Conservation (phyloP, 1,139 yeast species). For the Yamadazyma dendronema region DNA sequence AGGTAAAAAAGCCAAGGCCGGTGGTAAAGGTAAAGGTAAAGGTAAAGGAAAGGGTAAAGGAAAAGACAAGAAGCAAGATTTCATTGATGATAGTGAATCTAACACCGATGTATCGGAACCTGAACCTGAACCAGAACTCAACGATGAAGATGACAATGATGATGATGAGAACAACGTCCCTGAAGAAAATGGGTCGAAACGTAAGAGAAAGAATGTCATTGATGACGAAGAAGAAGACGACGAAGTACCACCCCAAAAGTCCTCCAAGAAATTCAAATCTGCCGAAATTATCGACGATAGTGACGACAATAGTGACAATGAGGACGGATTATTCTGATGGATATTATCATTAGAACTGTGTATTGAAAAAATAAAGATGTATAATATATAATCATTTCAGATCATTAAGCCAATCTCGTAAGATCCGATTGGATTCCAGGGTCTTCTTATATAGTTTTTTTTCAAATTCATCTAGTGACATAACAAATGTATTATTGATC, state of each 20-base stretch:
- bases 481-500: slow-evolving; percentile 50
- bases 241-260: slow-evolving; percentile 16
- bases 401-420: slow-evolving; percentile 55
- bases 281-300: slow-evolving; percentile 37
- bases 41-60: slow-evolving; percentile 6
- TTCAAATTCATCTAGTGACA: slow-evolving; percentile 76
- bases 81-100: slow-evolving; percentile 30
- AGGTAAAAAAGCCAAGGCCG: slow-evolving; percentile 13
- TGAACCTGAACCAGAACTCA: slow-evolving; percentile 18
- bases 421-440: slow-evolving; percentile 59
- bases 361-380: too few relatives aligned
- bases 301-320: slow-evolving; percentile 12
- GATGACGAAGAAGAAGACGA: slow-evolving; percentile 22
- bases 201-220: slow-evolving; percentile 21
- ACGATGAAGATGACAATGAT: slow-evolving; percentile 19
- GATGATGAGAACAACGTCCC: slow-evolving; percentile 12
- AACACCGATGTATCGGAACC: slow-evolving; percentile 26
- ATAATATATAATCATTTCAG: slow-evolving; percentile 2
- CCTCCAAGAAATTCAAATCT: slow-evolving; percentile 33
- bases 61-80: slow-evolving; percentile 16
- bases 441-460: slow-evolving; percentile 56
- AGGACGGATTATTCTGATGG: slow-evolving; percentile 17
- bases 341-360: slow-evolving; percentile 7
- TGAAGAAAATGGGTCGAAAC: slow-evolving; percentile 15
- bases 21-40: slow-evolving; percentile 19